Evolutionary conservation across 768 basidiomycete species (phyloP), one percentile per base, ranked within the genome.

Genomic region (Kwoniella sp.): DNA sequence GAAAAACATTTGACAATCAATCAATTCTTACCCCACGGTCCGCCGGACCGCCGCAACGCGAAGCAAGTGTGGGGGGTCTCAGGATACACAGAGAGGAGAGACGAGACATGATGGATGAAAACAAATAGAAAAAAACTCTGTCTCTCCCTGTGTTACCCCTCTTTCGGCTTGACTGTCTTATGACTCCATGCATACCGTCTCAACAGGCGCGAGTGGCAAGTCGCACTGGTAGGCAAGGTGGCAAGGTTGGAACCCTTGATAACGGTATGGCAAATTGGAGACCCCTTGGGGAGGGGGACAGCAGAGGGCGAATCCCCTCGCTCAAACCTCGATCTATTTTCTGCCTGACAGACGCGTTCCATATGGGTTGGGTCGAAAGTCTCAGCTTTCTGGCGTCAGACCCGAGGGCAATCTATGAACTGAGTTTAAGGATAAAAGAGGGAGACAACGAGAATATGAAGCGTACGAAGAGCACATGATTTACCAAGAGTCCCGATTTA

Each of bases 21-120:
- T 44, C 8, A 44, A 44, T 9, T 44, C 40, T n/a, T 44, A 49
- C 58, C 58, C 58, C 60, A 49, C 60, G 60, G 60, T 51, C 60
- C 60, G 60, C 49, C 60, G 60, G 60, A 62, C 60, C 60, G 60
- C 53, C 46, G 29, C 24, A 27, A 37, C 15, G 21, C 21, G 12
- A 60, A 52, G 19, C 36, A 26, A 29, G 5, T 53, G 27, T 29
- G 22, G 26, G 27, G n/a, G 27, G 40, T 44, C 40, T 44, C 40
- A 44, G 10, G 40, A 44, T 19, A 3, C 3, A 4, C 40, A 44
- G 40, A 44, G 40, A 19, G 8, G 40, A 44, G 40, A 44, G 40
- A 19, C 40, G 40, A 44, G 40, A 44, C 40, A 44, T 44, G 17
- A 10, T 9, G 40, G 40, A 33, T 5, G 33, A 33, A n/a, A n/a